phyloP scores from a whole-genome alignment of 441 rosid species.

The Adansonia rubrostipa region DNA sequence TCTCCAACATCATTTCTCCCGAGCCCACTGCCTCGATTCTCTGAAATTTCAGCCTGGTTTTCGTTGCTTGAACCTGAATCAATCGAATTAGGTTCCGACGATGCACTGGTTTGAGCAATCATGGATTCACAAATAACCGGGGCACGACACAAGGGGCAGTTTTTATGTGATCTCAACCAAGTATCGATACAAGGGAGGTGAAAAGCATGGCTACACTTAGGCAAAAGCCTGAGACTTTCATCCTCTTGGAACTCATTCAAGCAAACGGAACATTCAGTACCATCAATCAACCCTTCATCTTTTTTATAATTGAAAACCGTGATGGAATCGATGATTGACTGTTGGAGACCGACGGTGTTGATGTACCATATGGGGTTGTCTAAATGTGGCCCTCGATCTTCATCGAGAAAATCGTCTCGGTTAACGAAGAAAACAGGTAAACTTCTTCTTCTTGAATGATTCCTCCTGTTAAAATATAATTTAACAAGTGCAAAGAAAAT shows the following conservation, averaged over 20 bases:
- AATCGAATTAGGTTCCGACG: slow-evolving; percentile 18
- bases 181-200: slow-evolving; percentile 79
- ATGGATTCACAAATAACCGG: slow-evolving; percentile 38
- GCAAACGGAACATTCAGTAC: slow-evolving; percentile 85
- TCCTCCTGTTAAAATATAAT: slow-evolving; percentile 27
- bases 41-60: slow-evolving; percentile 26
- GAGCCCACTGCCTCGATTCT: slow-evolving; percentile 22
- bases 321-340: slow-evolving; percentile 62
- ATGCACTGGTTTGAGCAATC: slow-evolving; percentile 21
- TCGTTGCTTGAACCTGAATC: slow-evolving; percentile 35
- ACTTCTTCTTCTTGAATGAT: slow-evolving; percentile 26
- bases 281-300: slow-evolving; percentile 55
- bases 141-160: slow-evolving; percentile 83
- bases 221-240: slow-evolving; percentile 65
- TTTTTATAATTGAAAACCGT: slow-evolving; percentile 54
- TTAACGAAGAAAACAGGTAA: slow-evolving; percentile 26
- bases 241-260: slow-evolving; percentile 74
- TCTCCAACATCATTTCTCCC: slow-evolving; percentile 21
- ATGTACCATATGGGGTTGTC: slow-evolving; percentile 70
- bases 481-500: slow-evolving; percentile 25
- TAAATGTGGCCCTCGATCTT: slow-evolving; percentile 39
- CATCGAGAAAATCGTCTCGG: slow-evolving; percentile 44
- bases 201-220: slow-evolving; percentile 83
- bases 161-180: slow-evolving; percentile 79
- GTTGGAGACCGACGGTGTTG: slow-evolving; percentile 63